These are phyloP conservation scores for Fusarium humuli DNA, from an alignment of 2,329 filamentous ascomycete genomes.

Conservation along the genomic window DNA sequence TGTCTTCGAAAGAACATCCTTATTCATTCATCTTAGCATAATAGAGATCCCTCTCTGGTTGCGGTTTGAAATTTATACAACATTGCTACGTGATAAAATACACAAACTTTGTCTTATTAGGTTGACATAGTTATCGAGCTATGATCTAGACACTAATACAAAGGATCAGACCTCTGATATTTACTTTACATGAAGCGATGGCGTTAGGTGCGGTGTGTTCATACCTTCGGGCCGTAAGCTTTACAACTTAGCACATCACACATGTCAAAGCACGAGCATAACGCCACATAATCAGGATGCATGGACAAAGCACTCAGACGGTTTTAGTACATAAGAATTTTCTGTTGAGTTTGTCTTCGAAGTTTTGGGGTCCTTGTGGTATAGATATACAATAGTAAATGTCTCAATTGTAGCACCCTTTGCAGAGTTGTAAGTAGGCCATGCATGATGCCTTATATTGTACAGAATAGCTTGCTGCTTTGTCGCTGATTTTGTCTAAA, in stretches of 20 bases:
- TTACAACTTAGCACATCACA: not conserved
- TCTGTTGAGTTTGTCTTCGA: not conserved
- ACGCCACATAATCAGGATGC: not conserved
- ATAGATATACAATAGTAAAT: constrained; percentile 13
- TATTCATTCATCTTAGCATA: not conserved
- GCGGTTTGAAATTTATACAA: constrained; percentile 25
- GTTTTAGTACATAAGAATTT: not conserved
- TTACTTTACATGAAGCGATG: not conserved
- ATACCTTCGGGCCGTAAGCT: not conserved
- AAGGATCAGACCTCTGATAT: not conserved
- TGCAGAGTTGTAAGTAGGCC: constrained; percentile 21
- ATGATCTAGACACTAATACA: not conserved
- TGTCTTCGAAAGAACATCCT: not conserved
- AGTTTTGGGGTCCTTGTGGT: constrained; percentile 11
- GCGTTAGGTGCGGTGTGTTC: not conserved
- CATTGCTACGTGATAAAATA: not conserved
- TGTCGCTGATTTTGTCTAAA: constrained; percentile 39
- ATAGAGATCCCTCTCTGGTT: constrained; percentile 2
- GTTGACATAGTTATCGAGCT: not conserved
- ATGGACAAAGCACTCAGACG: not conserved
- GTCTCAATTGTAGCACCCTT: constrained; percentile 19
- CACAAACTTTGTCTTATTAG: not conserved
- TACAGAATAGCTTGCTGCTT: constrained; percentile 38
- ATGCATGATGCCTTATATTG: constrained; percentile 23
- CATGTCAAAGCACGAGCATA: not conserved